These are phyloP conservation scores for Astraeus odoratus DNA, from an alignment of 768 basidiomycete species.

Conservation along the genomic window DNA sequence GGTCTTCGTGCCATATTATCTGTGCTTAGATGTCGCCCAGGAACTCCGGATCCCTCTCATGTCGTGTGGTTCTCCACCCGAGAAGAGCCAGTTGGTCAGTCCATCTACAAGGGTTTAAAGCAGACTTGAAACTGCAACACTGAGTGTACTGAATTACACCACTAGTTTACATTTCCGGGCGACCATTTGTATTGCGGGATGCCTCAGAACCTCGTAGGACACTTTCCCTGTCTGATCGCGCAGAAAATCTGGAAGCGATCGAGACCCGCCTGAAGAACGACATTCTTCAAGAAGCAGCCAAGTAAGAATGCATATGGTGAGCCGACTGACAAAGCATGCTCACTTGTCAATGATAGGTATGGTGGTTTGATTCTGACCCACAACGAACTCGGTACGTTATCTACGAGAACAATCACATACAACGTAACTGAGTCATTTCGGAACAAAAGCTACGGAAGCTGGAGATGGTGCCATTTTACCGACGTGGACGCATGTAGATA, in stretches of 20 bases:
- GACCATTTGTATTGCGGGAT: constrained; percentile 90
- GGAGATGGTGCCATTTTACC: constrained; percentile 81
- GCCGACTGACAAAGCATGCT: background rate
- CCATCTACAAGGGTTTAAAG: background rate
- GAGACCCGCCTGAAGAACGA: constrained; percentile 85
- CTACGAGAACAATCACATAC: background rate
- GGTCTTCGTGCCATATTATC: constrained; percentile 88
- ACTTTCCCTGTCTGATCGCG: constrained; percentile 81
- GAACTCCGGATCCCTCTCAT: constrained; percentile 53
- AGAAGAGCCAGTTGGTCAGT: constrained; percentile 88
- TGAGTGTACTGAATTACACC: constrained; percentile 4
- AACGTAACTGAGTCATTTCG: constrained; percentile 4
- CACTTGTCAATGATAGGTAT: constrained; percentile 41
- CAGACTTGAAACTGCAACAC: background rate
- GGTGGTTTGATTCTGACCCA: constrained; percentile 91
- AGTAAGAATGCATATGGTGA: constrained; percentile 31
- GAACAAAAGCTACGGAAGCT: constrained; percentile 38
- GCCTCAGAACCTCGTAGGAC: constrained; percentile 76
- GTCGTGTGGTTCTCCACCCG: constrained; percentile 96
- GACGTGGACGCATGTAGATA: constrained; percentile 91
- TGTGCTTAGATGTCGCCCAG: constrained; percentile 69
- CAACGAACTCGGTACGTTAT: constrained; percentile 71
- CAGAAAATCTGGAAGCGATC: constrained; percentile 91
- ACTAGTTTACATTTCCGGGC: constrained; percentile 79
- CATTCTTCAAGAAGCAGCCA: constrained; percentile 76